Evolutionary conservation across 805 yeast species (phyloP).

Genomic region (Nakazawaea pomicola): DNA sequence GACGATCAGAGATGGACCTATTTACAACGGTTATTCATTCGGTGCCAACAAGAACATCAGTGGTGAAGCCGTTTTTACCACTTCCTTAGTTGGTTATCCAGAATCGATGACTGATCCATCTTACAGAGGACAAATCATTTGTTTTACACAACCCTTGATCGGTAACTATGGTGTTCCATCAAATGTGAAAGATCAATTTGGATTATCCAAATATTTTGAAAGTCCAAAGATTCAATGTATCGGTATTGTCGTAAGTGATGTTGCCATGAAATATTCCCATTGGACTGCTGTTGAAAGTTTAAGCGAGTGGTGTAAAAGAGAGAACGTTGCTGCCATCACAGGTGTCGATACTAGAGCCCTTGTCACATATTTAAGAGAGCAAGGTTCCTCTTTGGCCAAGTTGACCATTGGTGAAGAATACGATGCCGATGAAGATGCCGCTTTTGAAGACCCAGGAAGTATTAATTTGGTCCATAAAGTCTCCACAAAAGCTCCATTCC

Average conservation of each 20-base stretch:
- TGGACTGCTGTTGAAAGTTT: constrained; percentile 99
- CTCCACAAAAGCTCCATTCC: constrained; percentile 93
- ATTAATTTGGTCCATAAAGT: constrained; percentile 90
- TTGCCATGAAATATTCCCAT: constrained; percentile 93
- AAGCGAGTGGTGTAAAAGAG: constrained; percentile 93
- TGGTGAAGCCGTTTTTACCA: constrained; percentile 98
- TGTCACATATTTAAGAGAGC: constrained; percentile 89
- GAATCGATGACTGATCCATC: constrained; percentile 99
- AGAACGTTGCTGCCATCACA: constrained; percentile 92
- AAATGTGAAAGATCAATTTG: constrained; percentile 75
- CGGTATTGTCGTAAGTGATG: constrained; percentile 95
- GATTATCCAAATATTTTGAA: constrained; percentile 86
- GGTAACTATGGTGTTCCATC: constrained; percentile 99
- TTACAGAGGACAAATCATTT: constrained; percentile 93
- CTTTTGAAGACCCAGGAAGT: constrained; percentile 85
- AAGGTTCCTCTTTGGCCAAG: constrained; percentile 90
- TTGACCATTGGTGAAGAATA: constrained; percentile 87
- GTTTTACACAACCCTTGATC: constrained; percentile 93
- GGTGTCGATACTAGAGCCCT: constrained; percentile 97
- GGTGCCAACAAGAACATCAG: constrained; percentile 91
- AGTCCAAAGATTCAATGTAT: constrained; percentile 88
- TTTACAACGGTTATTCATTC: constrained; percentile 88
- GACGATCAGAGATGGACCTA: constrained; percentile 89
- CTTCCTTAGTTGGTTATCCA: constrained; percentile 97
- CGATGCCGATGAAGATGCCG: constrained; percentile 88